Conservation (phyloP, 2,329 filamentous ascomycete species). For the Aspergillus glaucus region DNA sequence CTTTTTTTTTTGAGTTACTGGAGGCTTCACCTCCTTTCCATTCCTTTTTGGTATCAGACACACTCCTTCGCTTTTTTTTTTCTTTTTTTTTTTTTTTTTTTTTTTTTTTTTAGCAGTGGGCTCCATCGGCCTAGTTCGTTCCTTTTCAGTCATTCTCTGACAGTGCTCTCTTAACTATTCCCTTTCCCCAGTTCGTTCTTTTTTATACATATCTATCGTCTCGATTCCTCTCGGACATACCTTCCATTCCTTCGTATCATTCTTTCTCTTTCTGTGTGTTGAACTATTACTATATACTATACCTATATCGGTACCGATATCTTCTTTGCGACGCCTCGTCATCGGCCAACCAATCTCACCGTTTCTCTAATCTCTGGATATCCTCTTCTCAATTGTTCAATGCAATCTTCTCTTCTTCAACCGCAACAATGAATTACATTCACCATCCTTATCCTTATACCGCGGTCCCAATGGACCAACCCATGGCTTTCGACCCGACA, state of each 20-base stretch:
- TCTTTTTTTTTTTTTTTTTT: too few species aligned
- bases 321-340: too few species aligned
- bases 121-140: conserved; percentile 5
- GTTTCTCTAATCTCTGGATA: background rate
- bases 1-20: conserved; percentile 5
- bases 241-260: background rate
- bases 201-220: background rate
- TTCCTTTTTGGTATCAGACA: background rate
- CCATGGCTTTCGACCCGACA: conserved; percentile 28
- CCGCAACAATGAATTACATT: conserved; percentile 31
- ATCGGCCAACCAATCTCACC: too few species aligned
- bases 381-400: background rate
- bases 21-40: conserved; percentile 1
- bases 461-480: conserved; percentile 32
- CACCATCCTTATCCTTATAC: conserved; percentile 33
- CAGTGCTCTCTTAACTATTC: conserved; percentile 3
- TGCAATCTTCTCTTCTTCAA: background rate
- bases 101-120: conserved; percentile 7
- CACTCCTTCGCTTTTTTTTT: conserved; percentile 5
- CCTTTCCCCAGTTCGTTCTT: conserved; percentile 1
- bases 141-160: conserved; percentile 2
- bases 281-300: too few species aligned
- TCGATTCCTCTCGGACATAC: background rate
- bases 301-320: too few species aligned
- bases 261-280: background rate